Percentiles rank a stretch among this genome's conserved stretches.
phyloP scores from a whole-genome alignment of 352 stramenopile species.

The Globisporangium uncinulatum region DNA sequence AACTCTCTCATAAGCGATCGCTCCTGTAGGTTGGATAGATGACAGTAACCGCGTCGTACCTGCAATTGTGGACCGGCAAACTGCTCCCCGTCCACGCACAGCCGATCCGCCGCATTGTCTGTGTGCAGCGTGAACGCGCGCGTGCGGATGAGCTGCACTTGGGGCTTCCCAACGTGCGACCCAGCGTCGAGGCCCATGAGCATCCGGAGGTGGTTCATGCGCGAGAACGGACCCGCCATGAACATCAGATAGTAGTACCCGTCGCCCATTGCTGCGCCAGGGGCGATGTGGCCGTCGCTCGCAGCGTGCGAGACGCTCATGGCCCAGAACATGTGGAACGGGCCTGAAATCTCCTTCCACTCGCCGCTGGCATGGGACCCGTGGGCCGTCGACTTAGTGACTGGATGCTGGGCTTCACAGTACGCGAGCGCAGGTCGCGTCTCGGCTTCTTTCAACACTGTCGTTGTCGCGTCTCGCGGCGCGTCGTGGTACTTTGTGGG shows the following conservation, averaged over 20 bases:
- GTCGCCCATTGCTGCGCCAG: slow-evolving; percentile 24
- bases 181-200: slow-evolving; percentile 53
- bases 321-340: slow-evolving; percentile 30
- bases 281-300: slow-evolving; percentile 22
- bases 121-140: slow-evolving; percentile 44
- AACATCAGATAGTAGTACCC: slow-evolving; percentile 61
- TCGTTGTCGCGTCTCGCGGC: slow-evolving; percentile 22
- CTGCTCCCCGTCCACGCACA: slow-evolving; percentile 62
- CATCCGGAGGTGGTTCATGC: slow-evolving; percentile 29
- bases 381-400: background rate
- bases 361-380: slow-evolving; percentile 4
- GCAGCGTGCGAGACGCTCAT: slow-evolving; percentile 28
- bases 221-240: slow-evolving; percentile 33
- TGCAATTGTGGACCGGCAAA: slow-evolving; percentile 39
- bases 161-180: slow-evolving; percentile 30
- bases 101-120: slow-evolving; percentile 25
- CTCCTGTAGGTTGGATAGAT: too few relatives aligned
- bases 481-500: slow-evolving; percentile 33
- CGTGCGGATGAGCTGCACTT: slow-evolving; percentile 51
- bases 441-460: slow-evolving; percentile 14
- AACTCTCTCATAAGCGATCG: background rate
- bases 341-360: slow-evolving; percentile 20
- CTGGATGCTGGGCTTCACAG: slow-evolving; percentile 6
- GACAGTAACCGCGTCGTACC: slow-evolving; percentile 5
- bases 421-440: slow-evolving; percentile 38